Conservation (phyloP, 2,329 filamentous ascomycete species). For the Graphilbum fragrans region DNA sequence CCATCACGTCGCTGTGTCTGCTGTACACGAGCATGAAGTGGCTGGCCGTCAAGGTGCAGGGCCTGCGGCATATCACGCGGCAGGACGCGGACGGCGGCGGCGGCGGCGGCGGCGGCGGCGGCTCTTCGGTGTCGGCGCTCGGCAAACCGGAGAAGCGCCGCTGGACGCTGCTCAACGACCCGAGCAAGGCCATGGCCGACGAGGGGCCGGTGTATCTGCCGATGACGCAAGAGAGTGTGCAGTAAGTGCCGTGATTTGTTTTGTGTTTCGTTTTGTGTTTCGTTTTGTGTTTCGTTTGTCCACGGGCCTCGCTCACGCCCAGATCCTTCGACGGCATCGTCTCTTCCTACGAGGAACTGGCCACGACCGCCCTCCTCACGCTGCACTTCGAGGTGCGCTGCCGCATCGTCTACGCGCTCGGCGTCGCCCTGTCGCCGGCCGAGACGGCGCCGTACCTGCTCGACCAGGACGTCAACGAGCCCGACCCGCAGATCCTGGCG, state of each 20-base stretch:
- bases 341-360: slow-evolving; percentile 69
- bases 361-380: slow-evolving; percentile 66
- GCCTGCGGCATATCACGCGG: slow-evolving; percentile 70
- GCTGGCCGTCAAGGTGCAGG: slow-evolving; percentile 73
- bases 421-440: slow-evolving; percentile 46
- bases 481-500: slow-evolving; percentile 67
- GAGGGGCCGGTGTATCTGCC: slow-evolving; percentile 67
- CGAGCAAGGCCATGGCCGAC: slow-evolving; percentile 44
- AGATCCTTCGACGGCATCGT: slow-evolving; percentile 82
- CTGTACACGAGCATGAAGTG: slow-evolving; percentile 98
- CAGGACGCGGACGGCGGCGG: slow-evolving; percentile 45
- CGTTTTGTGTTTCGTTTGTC: neutral
- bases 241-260: slow-evolving; percentile 29
- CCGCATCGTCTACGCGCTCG: slow-evolving; percentile 70
- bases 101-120: neutral
- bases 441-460: slow-evolving; percentile 49
- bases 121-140: slow-evolving; percentile 24
- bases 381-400: slow-evolving; percentile 82
- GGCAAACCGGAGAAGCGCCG: slow-evolving; percentile 50
- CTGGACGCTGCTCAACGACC: slow-evolving; percentile 71
- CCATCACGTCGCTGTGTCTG: slow-evolving; percentile 71
- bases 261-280: neutral
- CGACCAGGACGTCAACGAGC: slow-evolving; percentile 63
- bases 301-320: neutral
- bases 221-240: slow-evolving; percentile 72